Evolutionary conservation across 2,329 filamentous ascomycete genomes (phyloP), one percentile per base, ranked within the genome.

Genomic region (Akanthomyces dipterigenus): DNA sequence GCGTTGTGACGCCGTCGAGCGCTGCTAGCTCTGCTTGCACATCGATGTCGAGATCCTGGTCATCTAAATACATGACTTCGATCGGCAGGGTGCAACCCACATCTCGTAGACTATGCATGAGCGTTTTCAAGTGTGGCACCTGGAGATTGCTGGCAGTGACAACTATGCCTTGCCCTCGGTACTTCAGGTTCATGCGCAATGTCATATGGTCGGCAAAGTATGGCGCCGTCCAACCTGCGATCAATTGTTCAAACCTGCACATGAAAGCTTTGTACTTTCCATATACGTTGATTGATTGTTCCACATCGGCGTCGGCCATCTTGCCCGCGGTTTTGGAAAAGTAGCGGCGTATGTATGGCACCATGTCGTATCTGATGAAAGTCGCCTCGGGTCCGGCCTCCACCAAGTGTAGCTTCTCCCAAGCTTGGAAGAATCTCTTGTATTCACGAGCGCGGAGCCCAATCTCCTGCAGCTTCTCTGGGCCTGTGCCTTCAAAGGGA

Each of bases 161-260:
- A n/a, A 58, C 55, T 34, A 58, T 50, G 22, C 55, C 55, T 2
- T 45, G 45, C 16, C 55, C 55, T 18, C 55, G 45, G 2, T 58
- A 36, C 55, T 50, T 50, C 31, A 58, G 28, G 55, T 48, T 58
- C 16, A 58, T n/a, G 34, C 43, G 55, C 45, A 58, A 7, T 11
- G 45, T 36, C 55, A 58, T 58, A 24, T 58, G 55, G 22, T 58
- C 55, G 16, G 55, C 16, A 46, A 58, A 58, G 31, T 58, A 58
- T 7, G 55, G 55, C 5, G 42, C 46, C 18, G 55, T 58, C 55
- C 55, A 58, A 34, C 45, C 36, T 16, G 55, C 55, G 7, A 58
- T 42, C 18, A 58, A n/a, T 34, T 50, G 48, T 18, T 48, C 55
- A 31, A 58, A 58, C 34, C 31, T 50, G 20, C n/a, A 28, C 46